Evolutionary conservation across 108 stramenopile species (phyloP).

Genomic region (Cylindrotheca fusiformis): DNA sequence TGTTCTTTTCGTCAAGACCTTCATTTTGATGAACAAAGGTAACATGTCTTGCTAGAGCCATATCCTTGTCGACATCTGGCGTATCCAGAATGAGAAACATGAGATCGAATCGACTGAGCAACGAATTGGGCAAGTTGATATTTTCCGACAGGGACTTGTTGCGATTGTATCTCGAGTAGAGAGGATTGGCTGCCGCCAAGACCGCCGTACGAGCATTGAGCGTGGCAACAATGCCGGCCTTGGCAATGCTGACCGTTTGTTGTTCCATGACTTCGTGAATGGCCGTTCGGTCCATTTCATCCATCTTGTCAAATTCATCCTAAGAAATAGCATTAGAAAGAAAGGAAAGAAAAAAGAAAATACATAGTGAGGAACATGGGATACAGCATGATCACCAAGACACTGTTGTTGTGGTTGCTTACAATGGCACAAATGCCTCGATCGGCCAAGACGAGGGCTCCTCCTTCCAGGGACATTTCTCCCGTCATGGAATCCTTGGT

Average conservation of each 20-base stretch:
- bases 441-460: conserved; percentile 98
- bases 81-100: conserved; percentile 96
- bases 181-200: conserved; percentile 98
- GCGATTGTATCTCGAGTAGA: conserved; percentile 94
- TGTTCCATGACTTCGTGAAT: conserved; percentile 99
- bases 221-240: conserved; percentile 98
- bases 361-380: background rate
- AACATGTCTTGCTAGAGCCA: conserved; percentile 95
- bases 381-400: background rate
- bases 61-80: conserved; percentile 87
- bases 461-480: conserved; percentile 97
- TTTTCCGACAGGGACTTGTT: conserved; percentile 90
- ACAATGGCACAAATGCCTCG: conserved; percentile 96
- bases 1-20: conserved; percentile 47
- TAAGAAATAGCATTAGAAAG: background rate
- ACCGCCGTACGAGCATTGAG: conserved; percentile 98
- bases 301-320: conserved; percentile 98
- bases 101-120: conserved; percentile 98
- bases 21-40: conserved; percentile 97
- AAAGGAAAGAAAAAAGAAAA: background rate
- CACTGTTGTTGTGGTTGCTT: background rate
- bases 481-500: conserved; percentile 92
- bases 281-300: conserved; percentile 94
- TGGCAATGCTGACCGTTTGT: conserved; percentile 97
- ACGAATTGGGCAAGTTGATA: conserved; percentile 96